phyloP scores from a whole-genome alignment of 164 flowering plant species.

The Piper longum region DNA sequence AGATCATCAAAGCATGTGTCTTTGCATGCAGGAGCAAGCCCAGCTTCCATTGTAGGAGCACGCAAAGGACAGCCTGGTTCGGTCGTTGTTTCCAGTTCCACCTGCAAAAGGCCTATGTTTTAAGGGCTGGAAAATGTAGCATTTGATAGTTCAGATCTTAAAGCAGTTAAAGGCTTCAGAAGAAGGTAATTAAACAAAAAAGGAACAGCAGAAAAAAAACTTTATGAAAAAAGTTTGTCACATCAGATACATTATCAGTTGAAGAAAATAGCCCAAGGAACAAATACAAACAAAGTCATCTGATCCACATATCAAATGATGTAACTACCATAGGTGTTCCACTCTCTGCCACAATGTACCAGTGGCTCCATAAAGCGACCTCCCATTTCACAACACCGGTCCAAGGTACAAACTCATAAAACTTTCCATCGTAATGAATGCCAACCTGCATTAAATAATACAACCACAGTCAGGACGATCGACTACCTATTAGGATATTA shows the following conservation, averaged over 20 bases:
- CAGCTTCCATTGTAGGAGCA: conserved; percentile 83
- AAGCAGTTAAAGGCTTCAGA: not conserved
- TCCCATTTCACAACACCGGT: conserved; percentile 79
- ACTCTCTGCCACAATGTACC: conserved; percentile 73
- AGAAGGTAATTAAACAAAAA: too few relatives aligned
- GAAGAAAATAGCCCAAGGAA: too few relatives aligned
- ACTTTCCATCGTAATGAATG: conserved; percentile 58
- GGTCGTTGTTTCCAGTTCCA: conserved; percentile 69
- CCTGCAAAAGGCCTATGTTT: conserved; percentile 25
- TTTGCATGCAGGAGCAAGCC: conserved; percentile 80
- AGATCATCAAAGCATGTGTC: conserved; percentile 71
- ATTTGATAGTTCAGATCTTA: not conserved
- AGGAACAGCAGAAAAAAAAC: too few relatives aligned
- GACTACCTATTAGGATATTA: too few relatives aligned
- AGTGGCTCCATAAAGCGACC: conserved; percentile 75
- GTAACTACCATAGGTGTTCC: conserved; percentile 42
- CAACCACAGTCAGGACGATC: too few relatives aligned
- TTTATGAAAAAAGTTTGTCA: too few relatives aligned
- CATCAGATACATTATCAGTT: too few relatives aligned
- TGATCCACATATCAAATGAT: too few relatives aligned
- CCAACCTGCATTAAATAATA: conserved; percentile 51
- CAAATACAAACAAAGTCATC: too few relatives aligned
- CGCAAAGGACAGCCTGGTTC: conserved; percentile 74
- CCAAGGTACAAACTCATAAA: conserved; percentile 99
- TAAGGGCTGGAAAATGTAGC: not conserved